Base-by-base conservation (phyloP, 129 eudicot species). In the Pulicaria dysenterica region DNA sequence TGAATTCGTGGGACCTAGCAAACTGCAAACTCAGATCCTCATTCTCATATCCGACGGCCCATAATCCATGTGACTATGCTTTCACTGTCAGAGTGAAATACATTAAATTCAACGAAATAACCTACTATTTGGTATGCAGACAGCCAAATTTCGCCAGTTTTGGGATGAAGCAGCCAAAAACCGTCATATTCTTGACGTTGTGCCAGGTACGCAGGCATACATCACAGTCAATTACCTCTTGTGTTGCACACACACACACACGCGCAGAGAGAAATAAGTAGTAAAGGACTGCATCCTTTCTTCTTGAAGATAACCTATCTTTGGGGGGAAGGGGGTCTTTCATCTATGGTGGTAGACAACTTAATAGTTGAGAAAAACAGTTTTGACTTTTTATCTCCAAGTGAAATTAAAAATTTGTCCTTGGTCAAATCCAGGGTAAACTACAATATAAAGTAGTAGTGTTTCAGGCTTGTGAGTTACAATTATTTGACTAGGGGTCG, bases 91-190 rank as follows among this genome's bases (percentile, higher is more conserved):
- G 64, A 13, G 13, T 59, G 39, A 13, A 17, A 6, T 38, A 11
- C n/a, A 24, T 34, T 15, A 38, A 56, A n/a, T 46, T 49, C 39
- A 61, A 55, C 51, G 19, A 49, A 70, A 57, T 41, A 59, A 45
- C 49, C 60, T 76, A 49, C 71, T 6, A 42, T n/a, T 71, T 57
- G 56, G 44, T 73, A 36, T 73, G 70, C 94, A 95, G 99, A 95
- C 99, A 60, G 97, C 99, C 58, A 90, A 96, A 34, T 95, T 95
- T 81, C 84, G 86, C 38, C 99, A 90, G 80, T 95, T 95, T 75
- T 95, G 99, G 99, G 97, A 95, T 77, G 99, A 95, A 83, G 99
- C 97, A 53, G 91, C 99, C 66, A 95, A 91, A 84, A 91, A 66
- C 83, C 96, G 90, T 68, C 96, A 90, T 60, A 82, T 95, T 48